Percentiles rank a stretch among this genome's conserved stretches.
Conservation (phyloP, 2,329 filamentous ascomycete genomes). For the Clarireedia hainanense region DNA sequence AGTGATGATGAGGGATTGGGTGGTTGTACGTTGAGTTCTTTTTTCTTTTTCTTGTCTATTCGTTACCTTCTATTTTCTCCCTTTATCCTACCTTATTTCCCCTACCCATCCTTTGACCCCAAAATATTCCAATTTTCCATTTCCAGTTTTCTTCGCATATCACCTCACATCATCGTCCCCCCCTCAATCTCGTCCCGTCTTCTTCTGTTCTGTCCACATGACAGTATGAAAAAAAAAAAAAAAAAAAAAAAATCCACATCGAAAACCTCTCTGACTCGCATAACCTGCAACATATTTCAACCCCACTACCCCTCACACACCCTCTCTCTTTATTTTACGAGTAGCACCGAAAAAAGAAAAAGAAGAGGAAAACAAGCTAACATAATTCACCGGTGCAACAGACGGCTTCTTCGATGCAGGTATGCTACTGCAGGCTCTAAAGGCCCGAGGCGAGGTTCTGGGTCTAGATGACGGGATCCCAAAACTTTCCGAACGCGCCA, state of each 20-base stretch:
- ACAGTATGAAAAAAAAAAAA: not conserved
- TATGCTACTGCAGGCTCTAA: conserved; percentile 84
- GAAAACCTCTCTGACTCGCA: not conserved
- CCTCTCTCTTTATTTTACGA: not conserved
- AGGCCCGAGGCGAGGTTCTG: conserved; percentile 53
- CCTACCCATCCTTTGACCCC: not conserved
- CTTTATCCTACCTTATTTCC: conserved; percentile 6
- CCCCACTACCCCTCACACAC: no score
- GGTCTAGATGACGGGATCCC: conserved; percentile 38
- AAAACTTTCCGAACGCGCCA: conserved; percentile 51
- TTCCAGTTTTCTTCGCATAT: conserved; percentile 10
- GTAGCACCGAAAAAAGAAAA: not conserved
- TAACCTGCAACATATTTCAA: not conserved
- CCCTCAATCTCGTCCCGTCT: not conserved
- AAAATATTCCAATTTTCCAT: not conserved
- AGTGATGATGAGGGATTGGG: conserved; percentile 87
- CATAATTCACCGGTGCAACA: conserved; percentile 31
- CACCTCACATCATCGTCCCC: no score
- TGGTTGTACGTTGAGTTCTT: conserved; percentile 64
- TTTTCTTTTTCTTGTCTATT: not conserved
- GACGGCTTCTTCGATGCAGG: conserved; percentile 97
- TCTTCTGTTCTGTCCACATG: not conserved
- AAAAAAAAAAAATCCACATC: not conserved
- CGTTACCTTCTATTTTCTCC: not conserved
- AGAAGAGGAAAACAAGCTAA: not conserved